phyloP scores from a whole-genome alignment of 2,329 filamentous ascomycete genomes.

The Ophiostoma sp. region DNA sequence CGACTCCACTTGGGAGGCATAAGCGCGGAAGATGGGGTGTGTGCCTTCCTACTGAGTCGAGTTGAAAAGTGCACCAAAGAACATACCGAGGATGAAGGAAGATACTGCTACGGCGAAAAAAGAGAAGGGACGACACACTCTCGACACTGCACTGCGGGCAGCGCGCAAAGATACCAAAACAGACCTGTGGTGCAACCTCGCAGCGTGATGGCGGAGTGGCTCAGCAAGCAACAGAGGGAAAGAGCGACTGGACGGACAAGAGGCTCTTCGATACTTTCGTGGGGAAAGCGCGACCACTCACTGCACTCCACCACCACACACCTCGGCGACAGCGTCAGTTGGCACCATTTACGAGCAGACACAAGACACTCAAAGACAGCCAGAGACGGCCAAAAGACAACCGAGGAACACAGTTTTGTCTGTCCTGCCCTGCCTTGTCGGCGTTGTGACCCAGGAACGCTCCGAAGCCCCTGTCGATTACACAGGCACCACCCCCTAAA shows the following conservation, averaged over 20 bases:
- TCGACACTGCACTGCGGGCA: background rate
- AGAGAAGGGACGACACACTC: background rate
- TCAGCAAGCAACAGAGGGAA: background rate
- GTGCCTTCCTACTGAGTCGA: background rate
- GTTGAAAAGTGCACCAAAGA: background rate
- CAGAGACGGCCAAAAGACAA: background rate
- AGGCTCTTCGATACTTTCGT: background rate
- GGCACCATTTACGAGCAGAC: constrained; percentile 13
- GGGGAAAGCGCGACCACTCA: background rate
- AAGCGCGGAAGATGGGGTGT: constrained; percentile 16
- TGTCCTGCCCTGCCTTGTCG: background rate
- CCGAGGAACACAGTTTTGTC: background rate
- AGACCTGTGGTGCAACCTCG: constrained; percentile 10
- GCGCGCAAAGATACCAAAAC: background rate
- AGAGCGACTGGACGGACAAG: background rate
- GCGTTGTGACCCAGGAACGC: constrained; percentile 8
- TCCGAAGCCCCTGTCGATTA: constrained; percentile 15
- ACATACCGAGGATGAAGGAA: background rate
- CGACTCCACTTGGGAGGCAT: constrained; percentile 22
- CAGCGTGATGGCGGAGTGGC: background rate
- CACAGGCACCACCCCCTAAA: constrained; percentile 4
- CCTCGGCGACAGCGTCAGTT: constrained; percentile 1
- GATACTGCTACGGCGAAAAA: background rate
- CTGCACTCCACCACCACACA: background rate
- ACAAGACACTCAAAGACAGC: background rate